These are phyloP conservation scores for Puccinia novopanici DNA, from an alignment of 1,284 basidiomycete species.

Conservation along the genomic window DNA sequence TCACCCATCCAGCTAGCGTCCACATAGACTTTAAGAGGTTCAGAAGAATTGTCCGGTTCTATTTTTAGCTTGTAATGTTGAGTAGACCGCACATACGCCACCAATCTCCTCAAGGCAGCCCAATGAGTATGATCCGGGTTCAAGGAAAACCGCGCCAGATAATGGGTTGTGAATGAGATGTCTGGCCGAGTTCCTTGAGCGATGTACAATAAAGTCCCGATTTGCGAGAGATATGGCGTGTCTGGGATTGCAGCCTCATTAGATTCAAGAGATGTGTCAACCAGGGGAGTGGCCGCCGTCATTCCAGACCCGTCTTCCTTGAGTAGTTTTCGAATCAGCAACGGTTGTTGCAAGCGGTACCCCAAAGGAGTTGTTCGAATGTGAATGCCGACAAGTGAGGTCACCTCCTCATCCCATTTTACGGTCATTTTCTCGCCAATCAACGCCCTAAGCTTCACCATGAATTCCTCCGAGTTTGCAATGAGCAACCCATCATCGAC, in stretches of 20 bases:
- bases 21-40: too few species aligned
- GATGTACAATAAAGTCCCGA: background rate
- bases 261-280: background rate
- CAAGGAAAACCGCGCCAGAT: background rate
- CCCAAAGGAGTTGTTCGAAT: background rate
- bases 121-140: background rate
- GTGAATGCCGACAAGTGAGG: background rate
- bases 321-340: background rate
- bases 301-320: too few species aligned
- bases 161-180: background rate
- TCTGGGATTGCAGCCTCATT: too few species aligned
- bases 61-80: background rate
- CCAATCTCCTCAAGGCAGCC: background rate
- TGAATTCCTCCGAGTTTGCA: background rate
- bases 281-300: background rate
- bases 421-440: background rate
- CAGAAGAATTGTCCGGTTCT: background rate
- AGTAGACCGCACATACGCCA: background rate
- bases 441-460: background rate
- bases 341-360: background rate
- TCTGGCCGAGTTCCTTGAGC: constrained; percentile 2
- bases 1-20: too few species aligned
- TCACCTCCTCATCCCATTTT: background rate
- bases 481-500: background rate
- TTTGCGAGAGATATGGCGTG: background rate